These are phyloP conservation scores for Akanthomyces uredinophilus DNA, from an alignment of 2,329 filamentous ascomycete genomes.

Conservation along the genomic window DNA sequence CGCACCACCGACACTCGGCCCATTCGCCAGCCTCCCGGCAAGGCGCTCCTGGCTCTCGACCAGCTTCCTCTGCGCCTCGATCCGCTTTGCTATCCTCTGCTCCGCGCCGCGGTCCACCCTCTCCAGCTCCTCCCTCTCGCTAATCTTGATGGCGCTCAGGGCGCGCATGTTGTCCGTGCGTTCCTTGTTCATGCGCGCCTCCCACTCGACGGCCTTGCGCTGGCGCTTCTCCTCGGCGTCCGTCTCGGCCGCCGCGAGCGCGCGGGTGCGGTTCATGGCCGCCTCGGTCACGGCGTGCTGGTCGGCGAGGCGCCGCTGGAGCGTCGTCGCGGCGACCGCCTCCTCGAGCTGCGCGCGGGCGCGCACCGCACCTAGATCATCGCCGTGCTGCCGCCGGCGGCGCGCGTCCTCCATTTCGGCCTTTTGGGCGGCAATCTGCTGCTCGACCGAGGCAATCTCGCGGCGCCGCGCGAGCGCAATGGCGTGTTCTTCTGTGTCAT, in stretches of 20 bases:
- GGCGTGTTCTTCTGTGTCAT: slow-evolving; percentile 45
- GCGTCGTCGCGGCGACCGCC: slow-evolving; percentile 27
- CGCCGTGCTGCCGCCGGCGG: slow-evolving; percentile 39
- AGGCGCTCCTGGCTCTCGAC: slow-evolving; percentile 43
- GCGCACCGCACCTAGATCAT: slow-evolving; percentile 40
- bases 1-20: slow-evolving; percentile 17
- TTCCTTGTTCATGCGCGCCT: slow-evolving; percentile 40
- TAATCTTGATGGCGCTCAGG: slow-evolving; percentile 43
- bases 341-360: slow-evolving; percentile 46
- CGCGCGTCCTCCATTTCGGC: slow-evolving; percentile 49
- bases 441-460: slow-evolving; percentile 48
- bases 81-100: slow-evolving; percentile 37
- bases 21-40: slow-evolving; percentile 41
- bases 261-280: slow-evolving; percentile 37
- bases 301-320: slow-evolving; percentile 37
- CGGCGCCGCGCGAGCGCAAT: slow-evolving; percentile 43
- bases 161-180: slow-evolving; percentile 44
- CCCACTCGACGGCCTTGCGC: slow-evolving; percentile 43
- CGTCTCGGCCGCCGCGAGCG: slow-evolving; percentile 43
- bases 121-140: slow-evolving; percentile 48
- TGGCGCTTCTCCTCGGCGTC: slow-evolving; percentile 41
- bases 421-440: slow-evolving; percentile 44
- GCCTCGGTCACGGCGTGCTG: slow-evolving; percentile 44
- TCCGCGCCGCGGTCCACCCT: slow-evolving; percentile 43
- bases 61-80: slow-evolving; percentile 48